phyloP scores from a whole-genome alignment of 2,329 filamentous ascomycete genomes.

The Neofusicoccum sp. region DNA sequence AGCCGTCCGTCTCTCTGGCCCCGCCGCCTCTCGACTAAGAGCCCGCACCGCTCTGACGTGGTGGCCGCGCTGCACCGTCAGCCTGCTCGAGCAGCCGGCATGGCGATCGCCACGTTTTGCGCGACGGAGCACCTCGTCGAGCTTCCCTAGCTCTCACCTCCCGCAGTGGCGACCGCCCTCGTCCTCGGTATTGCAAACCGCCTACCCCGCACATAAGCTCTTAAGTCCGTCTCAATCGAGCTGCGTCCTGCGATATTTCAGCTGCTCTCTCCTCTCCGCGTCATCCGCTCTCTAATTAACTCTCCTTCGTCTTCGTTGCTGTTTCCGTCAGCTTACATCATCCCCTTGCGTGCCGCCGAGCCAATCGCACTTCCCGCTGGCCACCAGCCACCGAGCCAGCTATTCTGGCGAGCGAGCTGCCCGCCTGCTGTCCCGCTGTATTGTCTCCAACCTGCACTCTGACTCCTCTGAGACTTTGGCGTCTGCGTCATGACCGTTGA shows the following conservation, averaged over 20 bases:
- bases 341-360: neutral
- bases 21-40: no score
- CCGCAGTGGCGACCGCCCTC: neutral
- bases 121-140: neutral
- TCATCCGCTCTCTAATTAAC: neutral
- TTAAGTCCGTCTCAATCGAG: neutral
- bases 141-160: neutral
- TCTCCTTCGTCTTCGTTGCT: neutral
- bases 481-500: neutral
- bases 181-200: neutral
- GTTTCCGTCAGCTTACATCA: conserved; percentile 7
- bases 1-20: neutral
- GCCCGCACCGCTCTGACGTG: neutral
- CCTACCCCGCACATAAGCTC: conserved; percentile 10
- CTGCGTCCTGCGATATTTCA: neutral
- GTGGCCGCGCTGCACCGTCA: conserved; percentile 3
- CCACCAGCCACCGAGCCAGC: neutral
- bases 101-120: conserved; percentile 12
- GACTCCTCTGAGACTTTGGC: neutral
- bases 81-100: neutral
- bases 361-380: neutral
- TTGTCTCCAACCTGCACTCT: neutral
- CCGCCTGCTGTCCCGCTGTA: neutral
- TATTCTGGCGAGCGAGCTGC: neutral
- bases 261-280: neutral